Evolutionary conservation across 768 basidiomycete genomes (phyloP).

Genomic region (Gloeopeniophorella convolvens): DNA sequence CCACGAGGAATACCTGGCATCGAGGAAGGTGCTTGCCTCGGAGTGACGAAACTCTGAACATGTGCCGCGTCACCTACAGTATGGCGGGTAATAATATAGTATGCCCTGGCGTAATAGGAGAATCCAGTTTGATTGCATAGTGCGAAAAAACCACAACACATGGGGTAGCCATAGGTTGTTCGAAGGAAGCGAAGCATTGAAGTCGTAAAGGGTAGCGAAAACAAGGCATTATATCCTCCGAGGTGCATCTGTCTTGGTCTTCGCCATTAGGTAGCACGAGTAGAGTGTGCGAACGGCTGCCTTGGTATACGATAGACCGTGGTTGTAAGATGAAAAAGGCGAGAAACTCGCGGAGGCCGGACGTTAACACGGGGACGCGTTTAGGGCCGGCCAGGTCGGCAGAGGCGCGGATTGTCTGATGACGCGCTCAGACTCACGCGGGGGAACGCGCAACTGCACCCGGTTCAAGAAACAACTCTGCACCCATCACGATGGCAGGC

Average conservation of each 20-base stretch:
- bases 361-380: constrained; percentile 1
- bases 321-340: constrained; percentile 42
- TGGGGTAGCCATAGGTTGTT: constrained; percentile 26
- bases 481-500: no score
- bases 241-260: constrained; percentile 52
- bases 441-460: not conserved
- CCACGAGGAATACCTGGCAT: constrained; percentile 32
- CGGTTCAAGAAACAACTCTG: no score
- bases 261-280: constrained; percentile 69
- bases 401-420: not conserved
- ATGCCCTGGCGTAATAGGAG: no score
- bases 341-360: constrained; percentile 3
- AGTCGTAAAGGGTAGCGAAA: constrained; percentile 25
- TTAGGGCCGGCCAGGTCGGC: constrained; percentile 24
- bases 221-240: constrained; percentile 71
- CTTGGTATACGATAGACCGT: constrained; percentile 65
- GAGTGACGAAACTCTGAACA: not conserved
- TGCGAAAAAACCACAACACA: not conserved
- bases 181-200: constrained; percentile 44
- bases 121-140: no score
- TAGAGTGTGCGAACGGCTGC: constrained; percentile 38
- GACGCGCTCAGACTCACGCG: not conserved
- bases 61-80: not conserved
- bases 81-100: no score
- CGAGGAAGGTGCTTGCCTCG: constrained; percentile 7